Base-by-base conservation (phyloP, 495 filamentous ascomycete genomes). In the Sphaerosporella brunnea region DNA sequence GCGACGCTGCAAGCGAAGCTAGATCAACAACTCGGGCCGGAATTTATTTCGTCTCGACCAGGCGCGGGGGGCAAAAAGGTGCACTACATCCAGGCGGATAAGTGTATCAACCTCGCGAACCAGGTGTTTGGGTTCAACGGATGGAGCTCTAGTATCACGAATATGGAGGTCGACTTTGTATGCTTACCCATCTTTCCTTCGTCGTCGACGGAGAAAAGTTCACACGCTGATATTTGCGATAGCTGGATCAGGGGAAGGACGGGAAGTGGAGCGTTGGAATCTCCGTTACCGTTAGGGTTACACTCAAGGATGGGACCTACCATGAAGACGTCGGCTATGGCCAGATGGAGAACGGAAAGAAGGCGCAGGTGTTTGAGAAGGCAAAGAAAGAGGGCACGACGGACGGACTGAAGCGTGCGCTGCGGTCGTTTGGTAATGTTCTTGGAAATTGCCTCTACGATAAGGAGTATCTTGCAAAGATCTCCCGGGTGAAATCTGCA, bases 51-150 rank as follows among this genome's bases (percentile, higher is more conserved):
- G 1, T 71, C 80, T 3, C 71, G 90, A 55, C 69, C 78, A 13
- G 90, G 92, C 15, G 75, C 82, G 4, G 77, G 74, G 0, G 86
- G 85, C 34, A 74, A 76, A 47, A 88, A 82, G 62, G 79, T 96
- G 15, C 82, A 90, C 58, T 96, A 99, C 65, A 69, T 99, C 23
- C 74, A 81, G 9, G 85, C 82, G 4, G 85, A 96, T 54, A 96
- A 96, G 66, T 82, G 77, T 62, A 96, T 99, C 53, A 82, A 80
- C 43, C 78, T 99, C 28, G 90, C 90, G 26, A 99, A 99, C 58
- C 85, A 99, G 55, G 82, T 96, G 2, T 95, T 99, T 65, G 90
- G 90, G 7, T 99, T 99, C 68, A 95, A 96, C 64, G 90, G 90
- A 36, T 99, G 90, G 90, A 92, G 83, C 10, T 90, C 81, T 45